Base-by-base conservation (phyloP, 2,329 filamentous ascomycete species). In the Penicillium sp. region DNA sequence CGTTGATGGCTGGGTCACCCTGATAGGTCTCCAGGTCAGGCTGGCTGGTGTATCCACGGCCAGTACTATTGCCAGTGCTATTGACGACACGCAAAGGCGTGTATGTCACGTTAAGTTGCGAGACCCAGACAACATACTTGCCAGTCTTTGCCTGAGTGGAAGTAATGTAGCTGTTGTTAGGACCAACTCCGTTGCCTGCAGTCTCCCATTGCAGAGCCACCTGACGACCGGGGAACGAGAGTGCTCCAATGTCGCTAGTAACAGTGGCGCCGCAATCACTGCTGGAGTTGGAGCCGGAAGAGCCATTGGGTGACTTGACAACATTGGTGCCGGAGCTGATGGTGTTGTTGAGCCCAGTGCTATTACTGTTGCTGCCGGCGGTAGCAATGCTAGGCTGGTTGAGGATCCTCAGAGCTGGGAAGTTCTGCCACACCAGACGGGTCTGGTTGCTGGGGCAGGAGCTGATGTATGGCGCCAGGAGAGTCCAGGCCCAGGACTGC, bases 401-500 rank as follows among this genome's bases (percentile, higher is more conserved):
- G 33, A 90, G 80, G 54, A 95, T 82, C 68, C 84, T 82, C 17
- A 95, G 79, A 0, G 85, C 83, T 0, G 91, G 92, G 80, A 91
- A 93, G 80, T 96, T 96, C 75, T 94, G 90, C 91, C 92, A 96
- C 26, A 88, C 84, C 33, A 96, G 81, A 7, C 91, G 87, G 0
- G 91, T 94, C 68, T 89, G 88, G 74, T 89, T 87, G 47, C 78
- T 79, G 0, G 92, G 91, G 75, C 92, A 96, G 5, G 84, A 89
- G 38, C 86, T 88, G 75, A 96, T 93, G 77, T 93, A 93, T 0
- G 91, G 92, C 0, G 92, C 91, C 4, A 95, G 82, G 24, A 92
- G 83, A 0, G 91, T 90, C 92, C 92, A 96, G 0, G 88, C 86
- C 91, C 91, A 96, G 0, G 89, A 91, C 75, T 96, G 92, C 0